These are phyloP conservation scores for Leccinum fibrillosum DNA, from an alignment of 768 basidiomycete genomes.

Conservation along the genomic window DNA sequence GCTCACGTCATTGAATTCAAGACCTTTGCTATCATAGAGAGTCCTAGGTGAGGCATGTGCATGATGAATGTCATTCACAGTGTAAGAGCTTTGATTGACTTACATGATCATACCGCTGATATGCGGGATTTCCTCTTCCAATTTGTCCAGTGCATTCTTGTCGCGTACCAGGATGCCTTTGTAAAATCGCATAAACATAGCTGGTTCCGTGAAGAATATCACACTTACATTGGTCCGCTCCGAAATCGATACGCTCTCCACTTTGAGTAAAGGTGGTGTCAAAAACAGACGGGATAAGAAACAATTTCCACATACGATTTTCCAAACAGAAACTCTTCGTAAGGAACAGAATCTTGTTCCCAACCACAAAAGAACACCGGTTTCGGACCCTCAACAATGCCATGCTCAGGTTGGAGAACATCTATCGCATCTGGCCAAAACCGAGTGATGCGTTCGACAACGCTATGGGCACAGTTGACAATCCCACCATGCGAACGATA, in stretches of 20 bases:
- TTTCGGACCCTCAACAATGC: constrained; percentile 50
- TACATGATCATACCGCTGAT: constrained; percentile 59
- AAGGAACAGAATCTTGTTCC: constrained; percentile 40
- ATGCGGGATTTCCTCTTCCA: constrained; percentile 48
- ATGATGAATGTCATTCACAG: neutral
- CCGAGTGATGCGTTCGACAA: constrained; percentile 55
- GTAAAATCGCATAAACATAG: neutral
- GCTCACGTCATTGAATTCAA: constrained; percentile 24
- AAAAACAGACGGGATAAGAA: neutral
- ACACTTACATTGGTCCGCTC: constrained; percentile 58
- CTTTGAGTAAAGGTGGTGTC: constrained; percentile 26
- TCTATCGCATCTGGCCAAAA: constrained; percentile 71
- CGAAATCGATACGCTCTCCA: constrained; percentile 52
- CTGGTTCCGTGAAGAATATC: neutral
- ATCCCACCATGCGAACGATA: constrained; percentile 75
- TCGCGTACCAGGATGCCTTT: constrained; percentile 70
- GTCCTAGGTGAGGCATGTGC: constrained; percentile 18
- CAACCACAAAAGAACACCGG: constrained; percentile 57
- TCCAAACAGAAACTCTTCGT: constrained; percentile 58
- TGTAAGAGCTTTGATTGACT: constrained; percentile 13
- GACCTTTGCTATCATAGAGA: constrained; percentile 33
- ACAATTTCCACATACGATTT: constrained; percentile 34
- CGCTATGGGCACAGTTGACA: constrained; percentile 61
- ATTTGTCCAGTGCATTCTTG: constrained; percentile 43
- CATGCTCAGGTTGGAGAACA: constrained; percentile 50